Evolutionary conservation across 2,329 filamentous ascomycete genomes (phyloP), one percentile per base, ranked within the genome.

Genomic region (Colletotrichum sp.): DNA sequence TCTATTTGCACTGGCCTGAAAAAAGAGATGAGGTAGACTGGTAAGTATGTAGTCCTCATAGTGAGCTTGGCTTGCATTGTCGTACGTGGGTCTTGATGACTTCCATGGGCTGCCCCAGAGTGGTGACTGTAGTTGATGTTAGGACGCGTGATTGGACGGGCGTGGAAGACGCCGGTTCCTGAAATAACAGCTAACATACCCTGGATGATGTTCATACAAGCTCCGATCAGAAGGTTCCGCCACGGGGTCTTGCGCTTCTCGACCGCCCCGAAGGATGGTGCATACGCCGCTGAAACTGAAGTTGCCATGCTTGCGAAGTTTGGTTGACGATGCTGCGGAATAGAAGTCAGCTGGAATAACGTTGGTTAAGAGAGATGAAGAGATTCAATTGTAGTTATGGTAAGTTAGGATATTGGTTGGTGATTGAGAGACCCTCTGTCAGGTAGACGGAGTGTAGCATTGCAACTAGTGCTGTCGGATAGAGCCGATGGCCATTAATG

Each of bases 51-150:
- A 1, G 16, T 38, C n/a, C 18, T 24, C 15, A 29, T 15, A 18
- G 13, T 31, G 12, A 13, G 8, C 33, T 34, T 13, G 43, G 29
- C 57, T 34, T 33, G 57, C 27, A 18, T n/a, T 29, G 21, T 36
- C 73, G 64, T 67, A 68, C 69, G 31, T 76, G 75, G 12, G 75
- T 76, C 31, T 76, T 76, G 31, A 76, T 70, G 15, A 76, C 72
- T 27, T 76, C 75, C 72, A 76, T 75, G 8, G 75, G 75, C 34
- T 76, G 75, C 3, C 75, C 75, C 57, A 76, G 34, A 8, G 69
- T 67, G 4, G 75, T 75, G 5, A 76, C 75, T 76, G 18, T 12
- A 54, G 27, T 31, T 18, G 51, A 16, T 33, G 36, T 43, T 7
- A 43, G 29, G 13, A 11, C n/a, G 18, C 29, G 15, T 57, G 24